Conservation (phyloP, 78 protist genomes). For the Parvularia atlantis region DNA sequence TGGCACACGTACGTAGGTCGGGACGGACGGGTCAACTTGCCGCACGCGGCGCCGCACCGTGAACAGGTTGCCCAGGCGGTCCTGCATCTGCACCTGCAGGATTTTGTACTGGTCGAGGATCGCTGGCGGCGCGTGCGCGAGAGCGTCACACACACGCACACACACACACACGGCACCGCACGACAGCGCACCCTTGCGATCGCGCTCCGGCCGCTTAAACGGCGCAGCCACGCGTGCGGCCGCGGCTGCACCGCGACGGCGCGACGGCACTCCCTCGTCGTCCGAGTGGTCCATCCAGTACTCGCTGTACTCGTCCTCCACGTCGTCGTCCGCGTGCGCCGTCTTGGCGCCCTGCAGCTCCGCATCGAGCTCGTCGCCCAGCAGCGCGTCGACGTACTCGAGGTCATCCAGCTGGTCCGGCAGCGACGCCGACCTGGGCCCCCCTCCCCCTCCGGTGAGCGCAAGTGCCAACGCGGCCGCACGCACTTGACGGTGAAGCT, state of each 20-base stretch:
- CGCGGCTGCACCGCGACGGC: too few species aligned
- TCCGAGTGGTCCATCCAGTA: not conserved
- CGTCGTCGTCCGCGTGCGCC: not conserved
- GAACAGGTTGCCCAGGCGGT: not conserved
- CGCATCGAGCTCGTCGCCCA: not conserved
- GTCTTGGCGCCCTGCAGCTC: not conserved
- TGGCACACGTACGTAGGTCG: not conserved
- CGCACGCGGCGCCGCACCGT: not conserved
- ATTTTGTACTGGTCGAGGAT: too few species aligned
- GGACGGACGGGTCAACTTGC: not conserved
- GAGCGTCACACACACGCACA: not conserved
- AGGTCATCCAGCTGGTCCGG: too few species aligned
- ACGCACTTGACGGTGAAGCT: constrained; percentile 16
- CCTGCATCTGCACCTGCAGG: not conserved
- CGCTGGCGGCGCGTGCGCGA: not conserved
- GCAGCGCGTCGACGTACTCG: too few species aligned
- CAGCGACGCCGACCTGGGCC: too few species aligned
- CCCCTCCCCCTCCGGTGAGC: too few species aligned
- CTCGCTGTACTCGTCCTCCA: not conserved
- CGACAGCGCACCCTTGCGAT: not conserved
- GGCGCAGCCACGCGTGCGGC: too few species aligned
- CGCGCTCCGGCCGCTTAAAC: not conserved
- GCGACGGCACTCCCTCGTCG: too few species aligned
- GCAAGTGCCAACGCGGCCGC: not conserved
- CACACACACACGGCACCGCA: not conserved